phyloP scores from a whole-genome alignment of 805 yeast genomes.

The Wickerhamomyces bovis region DNA sequence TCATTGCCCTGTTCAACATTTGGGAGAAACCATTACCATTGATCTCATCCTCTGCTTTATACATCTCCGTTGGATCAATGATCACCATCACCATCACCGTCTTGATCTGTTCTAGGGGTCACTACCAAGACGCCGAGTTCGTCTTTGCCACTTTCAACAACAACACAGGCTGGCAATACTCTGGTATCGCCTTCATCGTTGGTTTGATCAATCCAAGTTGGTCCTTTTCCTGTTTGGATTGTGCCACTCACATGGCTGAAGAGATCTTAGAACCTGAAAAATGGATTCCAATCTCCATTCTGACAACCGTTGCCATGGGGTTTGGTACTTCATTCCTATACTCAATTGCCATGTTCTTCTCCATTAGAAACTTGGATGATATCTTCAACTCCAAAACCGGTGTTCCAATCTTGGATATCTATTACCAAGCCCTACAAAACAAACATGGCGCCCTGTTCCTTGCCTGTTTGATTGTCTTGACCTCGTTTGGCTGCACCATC shows the following conservation, averaged over 20 bases:
- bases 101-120: constrained; percentile 43
- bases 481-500: constrained; percentile 54
- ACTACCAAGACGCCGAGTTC: constrained; percentile 42
- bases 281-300: constrained; percentile 52
- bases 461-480: constrained; percentile 39
- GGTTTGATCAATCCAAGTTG: constrained; percentile 63
- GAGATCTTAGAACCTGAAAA: constrained; percentile 47
- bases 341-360: constrained; percentile 49
- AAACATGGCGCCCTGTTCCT: constrained; percentile 49
- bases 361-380: constrained; percentile 42
- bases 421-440: constrained; percentile 46
- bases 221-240: constrained; percentile 61
- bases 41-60: constrained; percentile 42
- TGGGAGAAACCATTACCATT: constrained; percentile 45
- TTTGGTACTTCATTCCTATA: constrained; percentile 49
- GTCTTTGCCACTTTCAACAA: constrained; percentile 50
- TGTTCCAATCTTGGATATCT: constrained; percentile 56
- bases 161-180: constrained; percentile 50
- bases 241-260: constrained; percentile 70
- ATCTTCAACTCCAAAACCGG: constrained; percentile 46
- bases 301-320: constrained; percentile 57
- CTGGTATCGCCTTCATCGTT: constrained; percentile 54
- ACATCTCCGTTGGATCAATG: constrained; percentile 45
- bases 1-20: constrained; percentile 39
- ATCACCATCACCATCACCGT: constrained; percentile 45